Conservation (phyloP, 805 yeast genomes). For the Candida endomychidarum region DNA sequence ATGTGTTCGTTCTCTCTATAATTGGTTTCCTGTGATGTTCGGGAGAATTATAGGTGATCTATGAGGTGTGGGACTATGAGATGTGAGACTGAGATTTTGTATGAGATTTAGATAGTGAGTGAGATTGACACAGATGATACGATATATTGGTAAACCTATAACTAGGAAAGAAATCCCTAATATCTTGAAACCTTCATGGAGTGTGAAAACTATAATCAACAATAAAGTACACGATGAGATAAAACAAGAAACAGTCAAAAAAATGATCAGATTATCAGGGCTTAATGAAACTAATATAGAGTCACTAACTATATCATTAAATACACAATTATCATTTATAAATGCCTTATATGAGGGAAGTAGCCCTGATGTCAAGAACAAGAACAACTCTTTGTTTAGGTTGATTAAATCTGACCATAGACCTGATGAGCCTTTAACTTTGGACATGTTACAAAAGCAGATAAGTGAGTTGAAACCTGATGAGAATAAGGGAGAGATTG, state of each 20-base stretch:
- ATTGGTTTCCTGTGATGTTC: too few species aligned
- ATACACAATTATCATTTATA: slow-evolving; percentile 37
- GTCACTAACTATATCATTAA: slow-evolving; percentile 26
- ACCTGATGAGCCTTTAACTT: slow-evolving; percentile 23
- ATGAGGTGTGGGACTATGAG: too few species aligned
- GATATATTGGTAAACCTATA: slow-evolving; percentile 5
- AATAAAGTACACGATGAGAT: slow-evolving; percentile 2
- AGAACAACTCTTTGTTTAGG: slow-evolving; percentile 30
- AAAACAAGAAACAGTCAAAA: slow-evolving; percentile 13
- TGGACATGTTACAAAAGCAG: slow-evolving; percentile 18
- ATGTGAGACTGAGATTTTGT: too few species aligned
- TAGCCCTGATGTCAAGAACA: slow-evolving; percentile 8
- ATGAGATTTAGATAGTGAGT: too few species aligned
- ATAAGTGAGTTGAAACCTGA: slow-evolving; percentile 14
- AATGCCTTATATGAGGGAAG: slow-evolving; percentile 26
- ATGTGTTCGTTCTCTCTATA: too few species aligned
- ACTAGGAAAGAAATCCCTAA: slow-evolving; percentile 9
- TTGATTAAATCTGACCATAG: slow-evolving; percentile 34
- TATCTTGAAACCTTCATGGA: slow-evolving; percentile 18
- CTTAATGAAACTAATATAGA: slow-evolving; percentile 21
- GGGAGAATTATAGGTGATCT: too few species aligned
- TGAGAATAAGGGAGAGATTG: slow-evolving; percentile 25
- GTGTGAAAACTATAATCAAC: slow-evolving; percentile 18
- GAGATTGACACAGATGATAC: too few species aligned
- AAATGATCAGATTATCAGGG: slow-evolving; percentile 37